phyloP scores from a whole-genome alignment of 2,329 filamentous ascomycete genomes.

The Aspergillus ochraceus region DNA sequence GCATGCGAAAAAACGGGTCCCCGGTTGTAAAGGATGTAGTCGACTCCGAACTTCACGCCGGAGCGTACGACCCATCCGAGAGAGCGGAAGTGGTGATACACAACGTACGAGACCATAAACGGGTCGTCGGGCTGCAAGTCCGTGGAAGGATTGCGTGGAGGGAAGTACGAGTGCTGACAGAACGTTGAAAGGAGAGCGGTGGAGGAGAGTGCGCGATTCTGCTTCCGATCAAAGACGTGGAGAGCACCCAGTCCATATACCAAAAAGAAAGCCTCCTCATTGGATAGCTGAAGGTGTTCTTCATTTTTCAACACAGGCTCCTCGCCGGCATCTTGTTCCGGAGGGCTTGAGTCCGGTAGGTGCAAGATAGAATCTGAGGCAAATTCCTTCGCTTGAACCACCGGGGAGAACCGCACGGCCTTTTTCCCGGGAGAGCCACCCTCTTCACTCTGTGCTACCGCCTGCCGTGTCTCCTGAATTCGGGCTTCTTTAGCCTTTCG shows the following conservation, averaged over 20 bases:
- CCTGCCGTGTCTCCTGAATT: slow-evolving; percentile 22
- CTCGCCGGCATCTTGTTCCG: slow-evolving; percentile 19
- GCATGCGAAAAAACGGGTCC: slow-evolving; percentile 94
- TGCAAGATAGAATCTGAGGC: slow-evolving; percentile 24
- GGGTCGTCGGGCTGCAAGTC: slow-evolving; percentile 71
- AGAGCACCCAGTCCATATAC: slow-evolving; percentile 77
- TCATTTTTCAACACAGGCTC: slow-evolving; percentile 48
- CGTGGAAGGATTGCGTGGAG: slow-evolving; percentile 48
- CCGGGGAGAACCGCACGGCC: slow-evolving; percentile 69
- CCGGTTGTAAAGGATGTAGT: slow-evolving; percentile 90
- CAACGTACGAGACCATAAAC: slow-evolving; percentile 83
- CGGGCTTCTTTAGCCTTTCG: slow-evolving; percentile 35
- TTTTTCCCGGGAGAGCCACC: slow-evolving; percentile 43
- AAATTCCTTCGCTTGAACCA: slow-evolving; percentile 65
- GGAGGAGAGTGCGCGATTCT: slow-evolving; percentile 48
- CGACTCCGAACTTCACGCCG: slow-evolving; percentile 91
- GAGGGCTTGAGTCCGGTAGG: slow-evolving; percentile 13
- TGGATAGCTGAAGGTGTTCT: slow-evolving; percentile 89
- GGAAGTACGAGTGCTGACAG: slow-evolving; percentile 69
- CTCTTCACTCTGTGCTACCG: slow-evolving; percentile 15
- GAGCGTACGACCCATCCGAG: slow-evolving; percentile 91
- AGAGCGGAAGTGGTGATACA: slow-evolving; percentile 94
- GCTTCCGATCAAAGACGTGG: slow-evolving; percentile 50
- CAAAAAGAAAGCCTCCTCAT: slow-evolving; percentile 91
- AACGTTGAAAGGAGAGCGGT: slow-evolving; percentile 65